Conservation (phyloP, 2,329 filamentous ascomycete genomes). For the Calonectria pteridis region DNA sequence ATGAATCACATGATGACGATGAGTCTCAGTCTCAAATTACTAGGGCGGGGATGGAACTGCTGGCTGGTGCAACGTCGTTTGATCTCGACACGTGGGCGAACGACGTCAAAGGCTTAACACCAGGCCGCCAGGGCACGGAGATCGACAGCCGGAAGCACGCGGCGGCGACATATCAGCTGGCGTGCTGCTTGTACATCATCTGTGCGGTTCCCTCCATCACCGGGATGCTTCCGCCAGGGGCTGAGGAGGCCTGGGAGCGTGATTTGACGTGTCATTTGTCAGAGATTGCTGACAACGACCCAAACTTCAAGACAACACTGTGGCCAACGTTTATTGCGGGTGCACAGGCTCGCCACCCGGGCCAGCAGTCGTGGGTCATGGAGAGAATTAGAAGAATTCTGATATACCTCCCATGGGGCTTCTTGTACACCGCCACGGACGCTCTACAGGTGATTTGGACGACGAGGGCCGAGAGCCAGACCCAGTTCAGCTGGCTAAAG, state of each 20-base stretch:
- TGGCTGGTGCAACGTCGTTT: background rate
- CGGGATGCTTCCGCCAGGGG: background rate
- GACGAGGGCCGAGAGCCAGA: conserved; percentile 46
- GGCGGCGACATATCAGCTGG: background rate
- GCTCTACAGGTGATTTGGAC: conserved; percentile 59
- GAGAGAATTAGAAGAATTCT: conserved; percentile 56
- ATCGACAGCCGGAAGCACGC: background rate
- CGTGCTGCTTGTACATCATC: conserved; percentile 4
- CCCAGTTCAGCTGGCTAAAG: conserved; percentile 55
- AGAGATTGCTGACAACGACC: conserved; percentile 60
- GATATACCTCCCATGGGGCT: conserved; percentile 60
- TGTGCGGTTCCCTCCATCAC: conserved; percentile 48
- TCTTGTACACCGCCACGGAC: conserved; percentile 60
- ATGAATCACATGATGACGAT: conserved; percentile 38
- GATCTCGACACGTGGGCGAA: background rate
- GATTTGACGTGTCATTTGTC: conserved; percentile 47
- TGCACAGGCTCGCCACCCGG: conserved; percentile 59
- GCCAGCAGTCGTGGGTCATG: conserved; percentile 61
- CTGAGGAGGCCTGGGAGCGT: background rate
- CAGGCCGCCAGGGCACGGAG: background rate
- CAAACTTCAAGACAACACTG: conserved; percentile 66
- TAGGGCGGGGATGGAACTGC: background rate
- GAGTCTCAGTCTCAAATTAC: background rate
- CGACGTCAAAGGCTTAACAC: background rate
- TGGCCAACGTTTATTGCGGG: conserved; percentile 70